These are phyloP conservation scores for Litchi chinensis DNA, from an alignment of 345 rosid genomes.

Conservation along the genomic window DNA sequence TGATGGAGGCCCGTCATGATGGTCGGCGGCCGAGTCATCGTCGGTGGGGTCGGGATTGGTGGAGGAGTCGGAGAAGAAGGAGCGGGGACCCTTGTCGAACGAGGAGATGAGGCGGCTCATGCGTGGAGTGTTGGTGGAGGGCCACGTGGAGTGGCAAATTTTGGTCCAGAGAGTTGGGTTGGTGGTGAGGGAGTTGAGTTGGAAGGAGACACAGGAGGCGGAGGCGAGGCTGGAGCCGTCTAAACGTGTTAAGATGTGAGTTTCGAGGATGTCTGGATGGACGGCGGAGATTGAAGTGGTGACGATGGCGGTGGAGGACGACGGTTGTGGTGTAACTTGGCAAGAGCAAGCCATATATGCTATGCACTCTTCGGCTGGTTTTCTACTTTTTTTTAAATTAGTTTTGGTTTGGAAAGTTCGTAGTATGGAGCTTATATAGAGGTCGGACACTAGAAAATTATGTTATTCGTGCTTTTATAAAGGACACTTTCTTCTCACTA, in stretches of 20 bases:
- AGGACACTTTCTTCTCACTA: not conserved
- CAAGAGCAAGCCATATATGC: not conserved
- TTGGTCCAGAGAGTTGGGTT: constrained; percentile 49
- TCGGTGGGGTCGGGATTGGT: constrained; percentile 24
- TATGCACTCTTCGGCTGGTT: not conserved
- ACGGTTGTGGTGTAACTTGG: not conserved
- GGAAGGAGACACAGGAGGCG: constrained; percentile 52
- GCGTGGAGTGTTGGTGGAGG: constrained; percentile 54
- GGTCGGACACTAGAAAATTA: not conserved
- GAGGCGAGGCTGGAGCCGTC: constrained; percentile 73
- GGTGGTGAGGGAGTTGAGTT: constrained; percentile 53
- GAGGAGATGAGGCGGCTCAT: constrained; percentile 39
- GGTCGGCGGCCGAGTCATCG: not conserved
- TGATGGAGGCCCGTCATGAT: constrained; percentile 14
- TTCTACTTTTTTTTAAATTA: not conserved
- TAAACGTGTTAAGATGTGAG: constrained; percentile 68
- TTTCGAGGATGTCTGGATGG: constrained; percentile 57
- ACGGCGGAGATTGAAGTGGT: constrained; percentile 37
- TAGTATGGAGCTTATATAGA: constrained; percentile 1
- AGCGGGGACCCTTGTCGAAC: constrained; percentile 55
- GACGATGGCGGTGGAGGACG: not conserved
- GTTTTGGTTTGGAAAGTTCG: not conserved
- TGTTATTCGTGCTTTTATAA: not conserved
- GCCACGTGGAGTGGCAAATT: constrained; percentile 68
- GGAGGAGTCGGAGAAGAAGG: constrained; percentile 71